Base-by-base conservation (phyloP, 306 rosid genomes). In the Crotalaria pallida region DNA sequence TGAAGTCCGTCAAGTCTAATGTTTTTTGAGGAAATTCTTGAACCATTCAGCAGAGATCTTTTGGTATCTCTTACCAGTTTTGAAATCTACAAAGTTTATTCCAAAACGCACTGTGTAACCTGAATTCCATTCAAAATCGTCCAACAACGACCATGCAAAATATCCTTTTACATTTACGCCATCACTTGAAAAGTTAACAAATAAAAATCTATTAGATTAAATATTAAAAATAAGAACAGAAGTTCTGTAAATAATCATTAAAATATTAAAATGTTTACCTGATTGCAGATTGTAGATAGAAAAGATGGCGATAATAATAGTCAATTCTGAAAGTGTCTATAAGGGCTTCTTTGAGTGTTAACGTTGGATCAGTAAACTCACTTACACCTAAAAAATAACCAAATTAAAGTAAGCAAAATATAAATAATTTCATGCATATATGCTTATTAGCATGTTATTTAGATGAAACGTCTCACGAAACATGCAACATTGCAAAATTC, bases 81-180 rank as follows among this genome's bases (percentile, higher is more conserved):
- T 73, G 36, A 67, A 85, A 66, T 88, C 94, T 12, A 85, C 84
- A 47, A 22, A 85, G 64, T 79, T 64, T 52, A 88, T 72, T 4
- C 88, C 90, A 40, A 88, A 88, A 0, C 88, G 75, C 1, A 78
- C 70, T 0, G 81, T 58, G 34, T 77, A 88, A 3, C 89, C 91
- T 0, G 21, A 48, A 8, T 15, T 4, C 91, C 95, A 86, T 81
- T 88, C 89, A 51, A 80, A 86, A 38, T 86, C 76, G 45, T 88
- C 91, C 23, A 88, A 17, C 51, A 88, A 67, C 1, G 91, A 86
- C 95, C 95, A 88, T 75, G 86, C 86, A 73, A 86, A 88, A 10
- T 86, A 86, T 3, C 91, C 91, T 17, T 80, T 82, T 50, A 88
- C 83, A 2, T 79, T 84, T 7, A 69, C 86, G 0, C 85, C 91